Base-by-base conservation (phyloP, 371 early-diverging fungal species). In the Polyrhizophydium stewartii region DNA sequence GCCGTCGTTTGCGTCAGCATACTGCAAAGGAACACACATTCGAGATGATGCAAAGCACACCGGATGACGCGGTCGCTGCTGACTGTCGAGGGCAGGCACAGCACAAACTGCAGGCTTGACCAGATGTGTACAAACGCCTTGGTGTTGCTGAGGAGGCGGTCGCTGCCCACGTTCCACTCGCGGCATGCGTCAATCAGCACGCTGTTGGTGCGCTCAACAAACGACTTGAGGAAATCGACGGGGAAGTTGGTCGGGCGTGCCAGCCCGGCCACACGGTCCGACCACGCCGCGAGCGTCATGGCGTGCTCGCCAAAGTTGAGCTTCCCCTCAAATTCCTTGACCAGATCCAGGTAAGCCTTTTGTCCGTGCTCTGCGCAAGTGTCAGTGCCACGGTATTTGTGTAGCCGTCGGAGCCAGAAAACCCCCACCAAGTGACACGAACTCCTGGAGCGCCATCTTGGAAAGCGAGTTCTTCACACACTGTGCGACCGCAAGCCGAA, bases 21-120 rank as follows among this genome's bases (percentile, higher is more conserved):
- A 25, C 13, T 12, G n/a, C 27, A 19, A 58, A 63, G 46, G 7
- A 33, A 25, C 6, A 16, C 43, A 43, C 43, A 43, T 43, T 22
- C 49, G 28, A 10, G 25, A 47, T 3, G 10, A 47, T 47, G 49
- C 49, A 3, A 47, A 3, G 49, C 49, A 47, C 3, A 47, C 49
- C 49, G 49, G 16, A 47, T 49, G 33, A 61, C 53, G 27, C 46
- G 49, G 25, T 57, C 13, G 22, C 57, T 65, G 16, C 62, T 63
- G 16, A 52, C 58, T 12, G 45, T 59, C 24, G 38, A 59, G 3
- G 64, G 64, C 27, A 71, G 49, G 60, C 71, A 71, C 40, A 66
- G 69, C 31, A 68, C 68, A 55, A 80, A 80, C 63, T 72, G 74
- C 22, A 80, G 21, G 3, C 69, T 62, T 19, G 62, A 65, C 74